Evolutionary conservation across 345 rosid genomes (phyloP).

Genomic region (Arabidopsis arenosa): DNA sequence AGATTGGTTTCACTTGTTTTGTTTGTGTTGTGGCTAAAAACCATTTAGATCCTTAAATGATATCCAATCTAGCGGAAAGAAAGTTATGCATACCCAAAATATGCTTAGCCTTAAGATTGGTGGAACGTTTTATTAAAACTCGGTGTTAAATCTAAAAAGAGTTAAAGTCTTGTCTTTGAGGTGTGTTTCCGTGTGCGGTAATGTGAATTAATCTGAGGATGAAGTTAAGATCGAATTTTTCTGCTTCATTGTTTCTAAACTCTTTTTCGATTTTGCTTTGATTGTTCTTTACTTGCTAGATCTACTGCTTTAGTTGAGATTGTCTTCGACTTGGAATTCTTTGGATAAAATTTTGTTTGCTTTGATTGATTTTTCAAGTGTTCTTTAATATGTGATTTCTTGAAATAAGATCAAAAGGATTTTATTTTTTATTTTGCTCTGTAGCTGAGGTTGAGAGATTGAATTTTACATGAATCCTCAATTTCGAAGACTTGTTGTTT

Average conservation of each 20-base stretch:
- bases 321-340: constrained; percentile 39
- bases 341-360: neutral
- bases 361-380: neutral
- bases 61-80: too few relatives aligned
- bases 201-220: constrained; percentile 33
- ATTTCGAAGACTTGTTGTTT: constrained; percentile 61
- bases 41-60: too few relatives aligned
- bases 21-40: too few relatives aligned
- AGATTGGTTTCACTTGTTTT: too few relatives aligned
- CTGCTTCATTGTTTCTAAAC: constrained; percentile 35
- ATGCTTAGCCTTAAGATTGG: too few relatives aligned
- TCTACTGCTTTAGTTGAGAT: constrained; percentile 36
- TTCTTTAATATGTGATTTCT: constrained; percentile 53
- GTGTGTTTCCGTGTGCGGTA: neutral
- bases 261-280: constrained; percentile 28
- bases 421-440: constrained; percentile 43
- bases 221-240: constrained; percentile 32
- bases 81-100: too few relatives aligned
- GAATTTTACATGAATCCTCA: constrained; percentile 60
- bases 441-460: constrained; percentile 53
- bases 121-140: too few relatives aligned
- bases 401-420: constrained; percentile 39
- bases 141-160: too few relatives aligned
- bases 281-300: constrained; percentile 43
- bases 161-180: too few relatives aligned